Base-by-base conservation (phyloP, 2,329 filamentous ascomycete genomes). In the Aspergillus chevalieri region DNA sequence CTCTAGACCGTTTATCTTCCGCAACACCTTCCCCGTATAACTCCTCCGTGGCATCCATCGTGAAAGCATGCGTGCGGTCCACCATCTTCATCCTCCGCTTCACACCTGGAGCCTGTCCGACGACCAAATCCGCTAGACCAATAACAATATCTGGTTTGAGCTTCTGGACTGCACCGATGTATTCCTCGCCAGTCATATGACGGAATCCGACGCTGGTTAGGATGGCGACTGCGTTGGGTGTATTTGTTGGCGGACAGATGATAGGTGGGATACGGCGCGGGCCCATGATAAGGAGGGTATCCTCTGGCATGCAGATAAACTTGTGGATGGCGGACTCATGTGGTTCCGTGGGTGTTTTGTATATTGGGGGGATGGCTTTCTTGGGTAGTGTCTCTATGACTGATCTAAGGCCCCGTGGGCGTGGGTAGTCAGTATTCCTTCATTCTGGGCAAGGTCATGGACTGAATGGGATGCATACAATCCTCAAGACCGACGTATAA, bases 401-500 rank as follows among this genome's bases (percentile, higher is more conserved):
- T 86, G 68, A 60, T 58, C 61, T 67, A 62, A 67, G 68, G 66
- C 66, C 58, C 52, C 42, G 44, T 49, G 59, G 55, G 60, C 60
- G 59, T 61, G 53, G 48, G 41, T 43, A 57, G 59, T 71, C 56
- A 71, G 67, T 48, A 47, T 50, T 19, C 10, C 43, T 46, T 22
- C 26, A 48, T 43, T 38, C n/a, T 38, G 6, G 9, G 3, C 10
- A 12, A 44, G 19, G 34, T 19, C 24, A 47, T 22, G 22, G 28
- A 12, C 12, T 12, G 22, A 43, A 9, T 19, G 2, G 34, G 9
- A 41, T 10, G 69, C 87, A 70, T 78, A 96, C 93, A 97, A 69
- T 98, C 93, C 76, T 98, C 93, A 24, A 97, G 74, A 0, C 86
- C 88, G 62, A 93, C 75, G 65, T 95, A 95, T 3, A 88, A 77